A percentile compares a stretch with the other conserved stretches of the same genome.
Conservation (phyloP, 1,284 basidiomycete species). For the Melampsora americana region DNA sequence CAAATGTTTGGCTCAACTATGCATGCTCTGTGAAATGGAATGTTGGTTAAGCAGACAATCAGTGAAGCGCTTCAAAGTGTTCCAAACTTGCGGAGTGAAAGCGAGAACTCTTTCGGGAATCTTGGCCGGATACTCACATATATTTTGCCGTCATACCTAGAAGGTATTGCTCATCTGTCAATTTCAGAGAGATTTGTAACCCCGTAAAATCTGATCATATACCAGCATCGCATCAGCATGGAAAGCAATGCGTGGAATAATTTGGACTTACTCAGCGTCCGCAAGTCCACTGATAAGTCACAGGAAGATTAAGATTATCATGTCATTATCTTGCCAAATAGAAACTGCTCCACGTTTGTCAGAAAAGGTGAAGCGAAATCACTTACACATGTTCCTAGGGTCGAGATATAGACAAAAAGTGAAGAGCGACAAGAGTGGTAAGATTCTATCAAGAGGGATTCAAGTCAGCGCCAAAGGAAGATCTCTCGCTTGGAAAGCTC, state of each 20-base stretch:
- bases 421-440: neutral
- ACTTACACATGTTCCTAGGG: slow-evolving; percentile 3
- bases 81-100: neutral
- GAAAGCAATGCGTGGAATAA: neutral
- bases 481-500: no score
- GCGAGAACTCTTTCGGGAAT: neutral
- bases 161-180: neutral
- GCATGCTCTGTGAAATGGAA: neutral
- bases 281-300: neutral
- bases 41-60: neutral
- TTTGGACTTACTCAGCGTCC: neutral
- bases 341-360: no score
- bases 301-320: neutral
- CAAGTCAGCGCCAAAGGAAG: no score
- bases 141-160: neutral
- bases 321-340: no score
- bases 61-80: neutral
- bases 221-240: neutral
- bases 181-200: neutral
- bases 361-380: neutral
- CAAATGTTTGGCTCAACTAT: neutral
- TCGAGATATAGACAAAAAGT: slow-evolving; percentile 6
- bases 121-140: neutral
- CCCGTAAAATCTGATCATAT: neutral
- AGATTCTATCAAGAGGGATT: neutral